Evolutionary conservation across 163 green algal species (phyloP).

Genomic region (Scenedesmus sp.): DNA sequence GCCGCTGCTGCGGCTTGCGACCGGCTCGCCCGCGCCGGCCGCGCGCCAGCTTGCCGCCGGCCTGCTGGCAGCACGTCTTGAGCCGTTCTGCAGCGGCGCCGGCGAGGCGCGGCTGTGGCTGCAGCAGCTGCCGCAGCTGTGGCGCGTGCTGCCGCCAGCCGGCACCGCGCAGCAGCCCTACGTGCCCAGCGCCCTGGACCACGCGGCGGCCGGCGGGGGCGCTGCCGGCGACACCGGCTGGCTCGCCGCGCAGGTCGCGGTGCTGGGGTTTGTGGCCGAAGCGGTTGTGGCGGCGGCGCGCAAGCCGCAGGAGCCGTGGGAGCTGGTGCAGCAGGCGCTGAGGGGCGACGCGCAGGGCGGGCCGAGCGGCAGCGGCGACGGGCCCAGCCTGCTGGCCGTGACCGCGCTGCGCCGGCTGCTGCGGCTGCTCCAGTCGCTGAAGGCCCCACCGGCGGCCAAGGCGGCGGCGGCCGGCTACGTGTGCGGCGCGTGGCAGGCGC

Average conservation of each 20-base stretch:
- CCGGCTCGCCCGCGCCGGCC: not conserved
- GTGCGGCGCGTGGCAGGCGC: constrained; percentile 26
- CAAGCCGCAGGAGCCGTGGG: constrained; percentile 35
- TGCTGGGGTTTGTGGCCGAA: constrained; percentile 33
- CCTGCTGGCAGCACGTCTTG: not conserved
- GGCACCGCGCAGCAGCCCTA: not conserved
- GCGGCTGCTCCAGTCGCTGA: constrained; percentile 20
- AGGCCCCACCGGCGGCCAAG: constrained; percentile 7
- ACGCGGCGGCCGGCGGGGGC: constrained; percentile 15
- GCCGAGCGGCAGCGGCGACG: not conserved
- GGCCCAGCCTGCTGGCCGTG: constrained; percentile 28
- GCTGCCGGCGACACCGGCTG: not conserved
- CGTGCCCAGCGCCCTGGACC: too few relatives aligned
- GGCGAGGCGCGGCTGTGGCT: not conserved
- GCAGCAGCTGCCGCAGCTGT: constrained; percentile 36
- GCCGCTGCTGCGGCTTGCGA: constrained; percentile 46
- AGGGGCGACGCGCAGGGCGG: not conserved
- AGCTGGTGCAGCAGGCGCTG: not conserved
- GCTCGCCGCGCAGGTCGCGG: constrained; percentile 18
- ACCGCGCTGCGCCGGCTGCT: constrained; percentile 22
- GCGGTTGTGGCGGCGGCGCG: constrained; percentile 20
- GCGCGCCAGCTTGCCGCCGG: not conserved
- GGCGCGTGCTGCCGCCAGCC: not conserved
- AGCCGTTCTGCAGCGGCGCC: constrained; percentile 20
- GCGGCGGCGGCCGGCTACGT: constrained; percentile 24